These are phyloP conservation scores for Penicillium salamii DNA, from an alignment of 495 filamentous ascomycete species.

Conservation along the genomic window DNA sequence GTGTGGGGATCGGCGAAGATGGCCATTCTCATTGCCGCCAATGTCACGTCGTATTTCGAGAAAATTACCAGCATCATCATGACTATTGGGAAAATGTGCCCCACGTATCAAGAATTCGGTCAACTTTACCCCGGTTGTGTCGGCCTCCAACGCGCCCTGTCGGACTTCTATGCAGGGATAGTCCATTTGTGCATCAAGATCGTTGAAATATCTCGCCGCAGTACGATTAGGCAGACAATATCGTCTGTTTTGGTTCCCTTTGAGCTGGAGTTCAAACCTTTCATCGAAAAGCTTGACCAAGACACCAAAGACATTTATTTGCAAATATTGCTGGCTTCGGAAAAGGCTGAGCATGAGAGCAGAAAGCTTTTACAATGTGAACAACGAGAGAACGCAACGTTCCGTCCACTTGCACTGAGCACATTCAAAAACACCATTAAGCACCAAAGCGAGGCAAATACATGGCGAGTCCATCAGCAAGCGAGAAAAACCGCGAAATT, in stretches of 20 bases:
- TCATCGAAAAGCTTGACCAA: constrained; percentile 1
- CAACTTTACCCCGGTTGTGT: constrained; percentile 26
- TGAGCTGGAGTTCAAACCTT: constrained; percentile 18
- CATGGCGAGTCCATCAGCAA: constrained; percentile 4
- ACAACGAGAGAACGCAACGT: constrained; percentile 6
- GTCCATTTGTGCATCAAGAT: constrained; percentile 29
- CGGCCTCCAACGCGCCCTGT: constrained; percentile 29
- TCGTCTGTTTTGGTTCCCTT: not conserved
- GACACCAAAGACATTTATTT: constrained; percentile 9
- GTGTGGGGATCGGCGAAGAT: constrained; percentile 37
- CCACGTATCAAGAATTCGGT: constrained; percentile 30
- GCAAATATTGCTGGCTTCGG: constrained; percentile 21
- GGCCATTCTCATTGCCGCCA: constrained; percentile 25
- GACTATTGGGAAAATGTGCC: constrained; percentile 24
- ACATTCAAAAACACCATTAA: constrained; percentile 2
- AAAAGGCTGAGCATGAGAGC: constrained; percentile 14
- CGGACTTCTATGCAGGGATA: constrained; percentile 33
- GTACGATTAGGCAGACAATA: not conserved
- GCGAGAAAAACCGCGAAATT: constrained; percentile 4
- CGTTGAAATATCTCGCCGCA: constrained; percentile 18
- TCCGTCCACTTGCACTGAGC: not conserved
- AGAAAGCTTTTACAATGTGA: constrained; percentile 16
- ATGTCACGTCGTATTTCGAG: constrained; percentile 33
- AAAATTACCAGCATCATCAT: constrained; percentile 31
- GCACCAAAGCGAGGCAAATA: constrained; percentile 2